A percentile compares a stretch with the other conserved stretches of the same genome.
Conservation (phyloP, 1,284 basidiomycete species). For the Uromyces viciae-fabae region DNA sequence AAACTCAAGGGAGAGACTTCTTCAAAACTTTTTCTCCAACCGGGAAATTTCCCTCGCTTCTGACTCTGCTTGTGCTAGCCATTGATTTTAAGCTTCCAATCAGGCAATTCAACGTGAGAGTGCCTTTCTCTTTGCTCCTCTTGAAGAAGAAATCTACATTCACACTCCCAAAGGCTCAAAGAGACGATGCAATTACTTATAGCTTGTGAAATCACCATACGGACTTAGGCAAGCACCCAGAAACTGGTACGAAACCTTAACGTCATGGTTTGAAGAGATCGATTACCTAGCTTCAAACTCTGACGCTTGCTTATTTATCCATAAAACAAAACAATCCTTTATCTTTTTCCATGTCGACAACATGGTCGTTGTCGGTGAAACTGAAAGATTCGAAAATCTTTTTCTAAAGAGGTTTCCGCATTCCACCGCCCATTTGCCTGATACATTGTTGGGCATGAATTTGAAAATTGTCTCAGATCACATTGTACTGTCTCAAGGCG, state of each 20-base stretch:
- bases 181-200: neutral
- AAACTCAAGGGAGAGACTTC: constrained; percentile 58
- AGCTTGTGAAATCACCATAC: neutral
- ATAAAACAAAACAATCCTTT: neutral
- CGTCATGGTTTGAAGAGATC: neutral
- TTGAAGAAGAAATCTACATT: constrained; percentile 58
- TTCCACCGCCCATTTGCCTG: neutral
- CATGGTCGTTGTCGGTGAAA: neutral
- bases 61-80: constrained; percentile 56
- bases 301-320: neutral
- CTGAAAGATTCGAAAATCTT: neutral
- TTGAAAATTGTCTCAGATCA: neutral
- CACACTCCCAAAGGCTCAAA: constrained; percentile 51
- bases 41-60: constrained; percentile 55
- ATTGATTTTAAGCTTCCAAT: constrained; percentile 53
- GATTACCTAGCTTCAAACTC: neutral
- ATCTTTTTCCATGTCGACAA: constrained; percentile 10
- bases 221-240: neutral
- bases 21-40: no score
- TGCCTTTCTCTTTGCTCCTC: constrained; percentile 57
- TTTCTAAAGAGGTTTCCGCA: neutral
- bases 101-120: constrained; percentile 57
- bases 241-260: neutral
- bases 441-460: neutral
- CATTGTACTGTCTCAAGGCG: neutral